Base-by-base conservation (phyloP, 495 filamentous ascomycete species). In the Annulohypoxylon moriforme region DNA sequence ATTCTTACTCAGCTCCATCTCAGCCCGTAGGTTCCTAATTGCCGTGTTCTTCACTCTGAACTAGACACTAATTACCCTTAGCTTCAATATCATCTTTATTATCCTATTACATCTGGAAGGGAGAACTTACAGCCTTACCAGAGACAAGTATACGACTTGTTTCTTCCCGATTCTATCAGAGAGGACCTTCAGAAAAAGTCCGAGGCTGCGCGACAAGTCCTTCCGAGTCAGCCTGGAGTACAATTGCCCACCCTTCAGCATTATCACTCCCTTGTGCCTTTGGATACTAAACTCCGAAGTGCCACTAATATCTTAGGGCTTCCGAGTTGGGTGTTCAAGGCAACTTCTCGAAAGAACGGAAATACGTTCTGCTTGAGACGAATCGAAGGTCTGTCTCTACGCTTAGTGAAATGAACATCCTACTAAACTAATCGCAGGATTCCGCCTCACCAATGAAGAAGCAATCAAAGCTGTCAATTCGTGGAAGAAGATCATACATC, bases 251-350 rank as follows among this genome's bases (percentile, higher is more conserved):
- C 88, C 20, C 86, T 98, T 27, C 94, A 97, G 67, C 89, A 91
- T 62, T 98, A 93, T 76, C 94, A 98, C 75, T 94, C 93, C 1
- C 85, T 99, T 1, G 92, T 97, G 3, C 92, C 94, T n/a, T 81
- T 99, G 56, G 94, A 98, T 77, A 90, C 90, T 7, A 93, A 83
- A 60, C 88, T 92, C 65, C 71, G 80, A 59, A 95, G 93, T 79
- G 93, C 88, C 69, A 82, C 89, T 1, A 81, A 89, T 2, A 86
- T 89, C 4, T 97, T 97, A 81, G 93, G 93, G 9, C 96, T 92
- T 77, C 87, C 89, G 4, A 97, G 90, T 76, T 98, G 94, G 92
- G 87, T 97, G 0, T 99, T 97, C 81, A 98, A 98, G 80, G 96
- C 94, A n/a, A 89, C 90, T 60, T 96, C 92, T 2, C 90, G 86